Conservation (phyloP, 2,329 filamentous ascomycete genomes). For the Xylaria hypoxylon region DNA sequence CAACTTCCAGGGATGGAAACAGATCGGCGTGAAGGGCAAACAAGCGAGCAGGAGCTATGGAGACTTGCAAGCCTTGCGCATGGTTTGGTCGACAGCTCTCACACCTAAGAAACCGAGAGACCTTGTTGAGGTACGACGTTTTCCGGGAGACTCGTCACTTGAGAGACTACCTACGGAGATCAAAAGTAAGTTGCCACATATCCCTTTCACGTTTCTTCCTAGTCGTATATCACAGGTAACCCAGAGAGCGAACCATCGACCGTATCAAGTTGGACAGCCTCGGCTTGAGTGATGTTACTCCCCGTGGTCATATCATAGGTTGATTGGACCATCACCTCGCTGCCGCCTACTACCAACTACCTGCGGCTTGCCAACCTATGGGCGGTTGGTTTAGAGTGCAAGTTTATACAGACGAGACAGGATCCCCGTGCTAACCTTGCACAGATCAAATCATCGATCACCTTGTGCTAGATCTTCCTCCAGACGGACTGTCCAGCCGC, state of each 20-base stretch:
- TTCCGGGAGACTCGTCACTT: conserved; percentile 66
- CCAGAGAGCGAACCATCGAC: conserved; percentile 24
- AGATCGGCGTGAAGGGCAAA: conserved; percentile 69
- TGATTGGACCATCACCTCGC: not conserved
- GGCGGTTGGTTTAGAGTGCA: conserved; percentile 37
- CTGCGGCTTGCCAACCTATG: conserved; percentile 7
- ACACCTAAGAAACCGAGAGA: conserved; percentile 49
- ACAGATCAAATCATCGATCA: conserved; percentile 79
- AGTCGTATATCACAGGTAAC: not conserved
- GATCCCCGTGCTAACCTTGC: conserved; percentile 22
- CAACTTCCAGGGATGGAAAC: conserved; percentile 72
- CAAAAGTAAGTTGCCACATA: conserved; percentile 66
- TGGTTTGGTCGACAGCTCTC: conserved; percentile 64
- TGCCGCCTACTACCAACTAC: not conserved
- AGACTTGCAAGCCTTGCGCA: conserved; percentile 66
- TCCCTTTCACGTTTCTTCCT: not conserved
- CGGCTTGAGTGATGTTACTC: conserved; percentile 5
- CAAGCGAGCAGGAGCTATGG: conserved; percentile 71
- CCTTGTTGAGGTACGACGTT: conserved; percentile 48
- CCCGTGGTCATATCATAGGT: conserved; percentile 31
- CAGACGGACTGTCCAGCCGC: conserved; percentile 79
- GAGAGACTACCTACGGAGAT: conserved; percentile 78
- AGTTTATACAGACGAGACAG: conserved; percentile 1
- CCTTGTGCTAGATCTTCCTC: conserved; percentile 77
- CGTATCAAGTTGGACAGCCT: conserved; percentile 9